Percentiles rank a stretch among this genome's conserved stretches.
These are phyloP conservation scores for Sporothrix mexicana DNA, from an alignment of 2,329 filamentous ascomycete species.

Conservation along the genomic window DNA sequence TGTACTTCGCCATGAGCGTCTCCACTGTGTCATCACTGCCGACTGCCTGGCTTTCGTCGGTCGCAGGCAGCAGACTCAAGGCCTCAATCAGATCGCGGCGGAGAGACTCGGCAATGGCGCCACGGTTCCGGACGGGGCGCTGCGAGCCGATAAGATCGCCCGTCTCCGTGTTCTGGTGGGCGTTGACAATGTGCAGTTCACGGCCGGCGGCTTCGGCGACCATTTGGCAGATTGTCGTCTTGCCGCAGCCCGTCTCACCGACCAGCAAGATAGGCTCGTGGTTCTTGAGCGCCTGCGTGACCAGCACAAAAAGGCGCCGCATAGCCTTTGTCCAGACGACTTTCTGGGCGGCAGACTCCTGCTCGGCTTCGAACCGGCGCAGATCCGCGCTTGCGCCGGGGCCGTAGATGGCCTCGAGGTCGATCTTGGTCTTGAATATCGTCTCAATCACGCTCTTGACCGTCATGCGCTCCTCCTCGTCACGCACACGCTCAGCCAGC, in stretches of 20 bases:
- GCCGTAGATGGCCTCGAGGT: conserved; percentile 75
- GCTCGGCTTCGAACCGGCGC: conserved; percentile 52
- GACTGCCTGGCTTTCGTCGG: conserved; percentile 2
- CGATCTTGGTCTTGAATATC: conserved; percentile 84
- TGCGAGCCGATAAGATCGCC: conserved; percentile 97
- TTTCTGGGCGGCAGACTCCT: conserved; percentile 58
- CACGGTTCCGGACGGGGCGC: conserved; percentile 84
- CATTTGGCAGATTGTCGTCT: conserved; percentile 94
- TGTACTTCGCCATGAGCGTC: conserved; percentile 65
- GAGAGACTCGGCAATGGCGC: conserved; percentile 71
- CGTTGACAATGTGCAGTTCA: conserved; percentile 87
- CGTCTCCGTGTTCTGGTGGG: conserved; percentile 97
- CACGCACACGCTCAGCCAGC: conserved; percentile 90
- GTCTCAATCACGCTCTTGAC: conserved; percentile 89
- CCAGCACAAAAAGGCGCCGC: conserved; percentile 86
- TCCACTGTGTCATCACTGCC: conserved; percentile 52
- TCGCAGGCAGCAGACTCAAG: conserved; percentile 43
- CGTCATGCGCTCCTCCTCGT: conserved; percentile 80
- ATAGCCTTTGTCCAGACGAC: conserved; percentile 97
- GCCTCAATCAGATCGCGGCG: conserved; percentile 62
- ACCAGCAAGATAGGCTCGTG: conserved; percentile 94
- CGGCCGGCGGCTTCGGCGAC: conserved; percentile 80
- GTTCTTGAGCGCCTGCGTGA: conserved; percentile 83
- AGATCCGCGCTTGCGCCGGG: conserved; percentile 62
- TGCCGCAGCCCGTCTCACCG: conserved; percentile 96